These are phyloP conservation scores for Sclerotinia sclerotiorum DNA, from an alignment of 2,329 filamentous ascomycete genomes.

Conservation along the genomic window DNA sequence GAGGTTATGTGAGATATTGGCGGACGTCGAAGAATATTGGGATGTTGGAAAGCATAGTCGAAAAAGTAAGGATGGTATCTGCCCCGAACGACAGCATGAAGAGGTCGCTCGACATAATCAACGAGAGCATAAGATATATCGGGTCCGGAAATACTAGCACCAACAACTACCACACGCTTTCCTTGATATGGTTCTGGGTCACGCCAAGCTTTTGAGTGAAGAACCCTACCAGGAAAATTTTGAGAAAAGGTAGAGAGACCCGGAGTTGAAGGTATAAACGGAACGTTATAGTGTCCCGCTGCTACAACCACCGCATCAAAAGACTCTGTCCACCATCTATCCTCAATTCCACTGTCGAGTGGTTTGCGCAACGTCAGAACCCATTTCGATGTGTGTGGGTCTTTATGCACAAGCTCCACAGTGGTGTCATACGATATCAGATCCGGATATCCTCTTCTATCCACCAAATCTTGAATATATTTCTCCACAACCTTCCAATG, in stretches of 20 bases:
- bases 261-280: conserved; percentile 58
- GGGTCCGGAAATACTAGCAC: conserved; percentile 63
- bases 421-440: conserved; percentile 58
- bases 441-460: conserved; percentile 54
- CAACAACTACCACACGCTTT: conserved; percentile 58
- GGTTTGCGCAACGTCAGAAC: conserved; percentile 51
- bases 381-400: conserved; percentile 49
- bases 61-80: conserved; percentile 57
- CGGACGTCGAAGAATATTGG: conserved; percentile 49
- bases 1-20: conserved; percentile 50
- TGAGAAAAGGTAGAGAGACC: conserved; percentile 59
- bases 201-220: conserved; percentile 74
- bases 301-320: conserved; percentile 69
- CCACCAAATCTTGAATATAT: conserved; percentile 54
- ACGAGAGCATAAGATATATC: conserved; percentile 59
- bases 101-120: conserved; percentile 47
- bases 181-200: conserved; percentile 56
- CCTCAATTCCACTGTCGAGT: conserved; percentile 42
- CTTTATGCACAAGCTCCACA: conserved; percentile 58
- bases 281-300: conserved; percentile 66
- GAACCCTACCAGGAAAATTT: conserved; percentile 54
- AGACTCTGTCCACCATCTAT: conserved; percentile 62
- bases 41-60: conserved; percentile 59
- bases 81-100: conserved; percentile 56
- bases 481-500: conserved; percentile 57